Base-by-base conservation (phyloP, 495 filamentous ascomycete genomes). In the Daldinia loculata region DNA sequence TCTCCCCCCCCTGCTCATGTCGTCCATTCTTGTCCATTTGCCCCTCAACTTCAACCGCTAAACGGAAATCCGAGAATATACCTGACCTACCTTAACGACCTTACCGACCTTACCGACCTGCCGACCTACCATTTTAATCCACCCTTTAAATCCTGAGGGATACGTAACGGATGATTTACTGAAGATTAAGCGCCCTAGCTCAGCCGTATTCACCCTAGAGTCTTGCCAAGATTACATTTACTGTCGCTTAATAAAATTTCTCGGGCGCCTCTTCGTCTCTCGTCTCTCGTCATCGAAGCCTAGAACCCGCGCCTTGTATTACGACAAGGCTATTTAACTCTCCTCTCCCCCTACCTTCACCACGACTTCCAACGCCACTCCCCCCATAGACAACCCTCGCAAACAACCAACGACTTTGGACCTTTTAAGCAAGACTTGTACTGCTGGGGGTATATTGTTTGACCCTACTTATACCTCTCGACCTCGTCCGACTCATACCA, bases 291-390 rank as follows among this genome's bases (percentile, higher is more conserved):
- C 38, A 24, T 61, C 48, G 26, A 15, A 52, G 22, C 26, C 45
- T 34, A 41, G n/a, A 56, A 61, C 61, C n/a, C 19, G 22, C 45
- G 70, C 66, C 70, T 73, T 73, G 70, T 45, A 68, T 73, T 66
- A 63, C 70, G 66, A 63, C 70, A 73, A 73, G 70, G 70, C 43
- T 55, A 53, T 69, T 66, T 69, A 69, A 63, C 38, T 36, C 26
- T 58, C 56, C 14, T 30, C 26, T 58, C 50, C 53, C 53, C 53
- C 61, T 57, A 73, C 70, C 61, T 66, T 73, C 70, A 66, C 62
- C 48, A 73, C 70, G 70, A 73, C 62, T 62, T 69, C 70, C 70
- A 43, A 69, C 50, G 66, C 69, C 51, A 51, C 65, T 51, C 50
- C 66, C 52, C 61, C 70, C 38, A 56, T 43, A 61, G 67, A 58